Conservation (phyloP, 768 basidiomycete species). For the Hysterangium stoloniferum region DNA sequence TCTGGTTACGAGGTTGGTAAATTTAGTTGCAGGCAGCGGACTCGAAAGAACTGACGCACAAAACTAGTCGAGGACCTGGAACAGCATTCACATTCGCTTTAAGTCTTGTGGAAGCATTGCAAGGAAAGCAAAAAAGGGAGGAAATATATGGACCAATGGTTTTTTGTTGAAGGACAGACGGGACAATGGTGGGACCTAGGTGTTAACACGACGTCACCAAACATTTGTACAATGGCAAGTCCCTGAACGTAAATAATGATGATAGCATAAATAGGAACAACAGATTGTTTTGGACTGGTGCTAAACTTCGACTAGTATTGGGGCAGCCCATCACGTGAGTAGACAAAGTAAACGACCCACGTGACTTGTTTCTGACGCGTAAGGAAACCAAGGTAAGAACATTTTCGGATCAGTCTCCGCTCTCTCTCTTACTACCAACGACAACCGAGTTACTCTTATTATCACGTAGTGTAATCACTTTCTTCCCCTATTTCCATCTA, state of each 20-base stretch:
- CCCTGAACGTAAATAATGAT: neutral
- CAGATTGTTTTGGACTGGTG: too few relatives aligned
- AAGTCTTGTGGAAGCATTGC: conserved; percentile 63
- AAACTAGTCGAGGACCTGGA: conserved; percentile 64
- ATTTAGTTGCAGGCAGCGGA: neutral
- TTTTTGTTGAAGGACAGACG: conserved; percentile 29
- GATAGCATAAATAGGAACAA: neutral
- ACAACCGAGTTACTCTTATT: neutral
- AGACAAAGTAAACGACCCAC: conserved; percentile 1
- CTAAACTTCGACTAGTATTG: too few relatives aligned
- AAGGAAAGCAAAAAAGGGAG: conserved; percentile 51
- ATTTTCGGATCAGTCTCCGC: neutral
- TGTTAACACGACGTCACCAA: neutral
- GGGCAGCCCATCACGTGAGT: neutral
- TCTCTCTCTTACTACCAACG: neutral
- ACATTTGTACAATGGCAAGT: neutral
- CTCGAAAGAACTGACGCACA: neutral
- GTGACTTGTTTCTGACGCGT: conserved; percentile 9
- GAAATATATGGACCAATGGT: conserved; percentile 63
- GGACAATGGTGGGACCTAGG: neutral
- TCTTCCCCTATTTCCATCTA: neutral
- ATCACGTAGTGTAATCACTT: neutral
- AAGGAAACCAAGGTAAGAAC: conserved; percentile 8
- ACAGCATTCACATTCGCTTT: conserved; percentile 74
- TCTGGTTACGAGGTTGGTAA: conserved; percentile 64